These are phyloP conservation scores for Scutellaria baicalensis DNA, from an alignment of 257 asterid species.

Conservation along the genomic window DNA sequence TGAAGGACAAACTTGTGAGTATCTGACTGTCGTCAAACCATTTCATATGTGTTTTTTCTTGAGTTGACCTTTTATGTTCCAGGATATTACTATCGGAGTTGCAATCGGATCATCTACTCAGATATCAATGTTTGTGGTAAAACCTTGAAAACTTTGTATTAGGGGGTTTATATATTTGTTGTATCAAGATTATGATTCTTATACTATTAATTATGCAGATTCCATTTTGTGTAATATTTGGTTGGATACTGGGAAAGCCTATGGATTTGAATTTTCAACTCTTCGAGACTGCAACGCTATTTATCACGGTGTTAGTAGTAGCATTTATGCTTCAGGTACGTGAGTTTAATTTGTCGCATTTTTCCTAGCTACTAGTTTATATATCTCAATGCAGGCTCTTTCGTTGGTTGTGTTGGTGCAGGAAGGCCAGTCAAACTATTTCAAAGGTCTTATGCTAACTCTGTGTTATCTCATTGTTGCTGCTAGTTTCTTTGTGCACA, in stretches of 20 bases:
- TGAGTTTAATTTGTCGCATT: background rate
- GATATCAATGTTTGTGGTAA: slow-evolving; percentile 98
- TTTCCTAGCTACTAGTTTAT: background rate
- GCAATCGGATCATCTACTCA: slow-evolving; percentile 98
- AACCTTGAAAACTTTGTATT: slow-evolving; percentile 2
- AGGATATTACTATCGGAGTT: slow-evolving; percentile 69
- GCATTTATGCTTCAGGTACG: slow-evolving; percentile 99
- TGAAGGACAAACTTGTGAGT: slow-evolving; percentile 93
- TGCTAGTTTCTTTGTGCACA: slow-evolving; percentile 93
- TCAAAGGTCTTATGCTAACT: slow-evolving; percentile 90
- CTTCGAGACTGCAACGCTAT: slow-evolving; percentile 93
- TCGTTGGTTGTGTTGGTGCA: slow-evolving; percentile 29
- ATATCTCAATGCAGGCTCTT: too few relatives aligned
- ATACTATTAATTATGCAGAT: slow-evolving; percentile 50
- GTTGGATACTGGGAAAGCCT: slow-evolving; percentile 92
- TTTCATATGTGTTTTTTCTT: background rate
- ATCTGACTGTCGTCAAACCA: background rate
- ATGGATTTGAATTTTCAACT: slow-evolving; percentile 99
- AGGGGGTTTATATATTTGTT: too few relatives aligned
- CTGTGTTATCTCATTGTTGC: slow-evolving; percentile 88
- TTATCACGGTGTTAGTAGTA: slow-evolving; percentile 93
- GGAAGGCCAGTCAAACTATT: slow-evolving; percentile 96
- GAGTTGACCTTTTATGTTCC: slow-evolving; percentile 4
- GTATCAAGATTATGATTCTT: slow-evolving; percentile 5
- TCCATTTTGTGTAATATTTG: slow-evolving; percentile 94